A percentile compares a stretch with the other conserved stretches of the same genome.
Conservation (phyloP, 2,329 filamentous ascomycete species). For the Fusarium keratoplasticum region DNA sequence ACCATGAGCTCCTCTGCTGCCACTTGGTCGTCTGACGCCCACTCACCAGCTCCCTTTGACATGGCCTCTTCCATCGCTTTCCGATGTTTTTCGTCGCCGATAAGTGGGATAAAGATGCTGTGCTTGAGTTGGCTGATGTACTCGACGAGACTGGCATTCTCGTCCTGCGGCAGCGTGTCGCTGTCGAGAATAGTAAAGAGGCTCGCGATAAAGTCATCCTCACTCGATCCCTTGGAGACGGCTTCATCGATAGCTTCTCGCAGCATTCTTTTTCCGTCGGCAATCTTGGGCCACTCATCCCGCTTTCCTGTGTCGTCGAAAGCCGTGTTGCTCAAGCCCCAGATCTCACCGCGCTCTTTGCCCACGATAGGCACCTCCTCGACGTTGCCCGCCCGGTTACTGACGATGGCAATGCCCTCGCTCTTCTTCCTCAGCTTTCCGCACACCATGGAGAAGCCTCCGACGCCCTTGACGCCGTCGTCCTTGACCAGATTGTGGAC, state of each 20-base stretch:
- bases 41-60: slow-evolving; percentile 52
- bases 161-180: slow-evolving; percentile 63
- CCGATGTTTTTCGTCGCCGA: slow-evolving; percentile 62
- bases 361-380: slow-evolving; percentile 69
- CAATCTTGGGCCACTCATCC: slow-evolving; percentile 71
- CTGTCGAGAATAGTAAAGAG: slow-evolving; percentile 68
- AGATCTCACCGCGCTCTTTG: slow-evolving; percentile 61
- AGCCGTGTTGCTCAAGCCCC: slow-evolving; percentile 72
- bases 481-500: slow-evolving; percentile 64
- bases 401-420: slow-evolving; percentile 69
- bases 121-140: slow-evolving; percentile 66
- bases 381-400: slow-evolving; percentile 66
- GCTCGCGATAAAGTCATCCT: slow-evolving; percentile 62
- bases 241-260: slow-evolving; percentile 56
- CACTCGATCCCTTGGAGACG: slow-evolving; percentile 49
- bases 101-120: slow-evolving; percentile 70
- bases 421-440: slow-evolving; percentile 65
- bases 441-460: slow-evolving; percentile 75
- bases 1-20: slow-evolving; percentile 51
- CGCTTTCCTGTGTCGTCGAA: slow-evolving; percentile 58
- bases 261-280: slow-evolving; percentile 62
- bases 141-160: slow-evolving; percentile 62
- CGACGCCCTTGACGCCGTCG: slow-evolving; percentile 68
- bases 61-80: slow-evolving; percentile 58
- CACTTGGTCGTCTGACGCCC: slow-evolving; percentile 54